Base-by-base conservation (phyloP, 1,284 basidiomycete genomes). In the Somion occarium region DNA sequence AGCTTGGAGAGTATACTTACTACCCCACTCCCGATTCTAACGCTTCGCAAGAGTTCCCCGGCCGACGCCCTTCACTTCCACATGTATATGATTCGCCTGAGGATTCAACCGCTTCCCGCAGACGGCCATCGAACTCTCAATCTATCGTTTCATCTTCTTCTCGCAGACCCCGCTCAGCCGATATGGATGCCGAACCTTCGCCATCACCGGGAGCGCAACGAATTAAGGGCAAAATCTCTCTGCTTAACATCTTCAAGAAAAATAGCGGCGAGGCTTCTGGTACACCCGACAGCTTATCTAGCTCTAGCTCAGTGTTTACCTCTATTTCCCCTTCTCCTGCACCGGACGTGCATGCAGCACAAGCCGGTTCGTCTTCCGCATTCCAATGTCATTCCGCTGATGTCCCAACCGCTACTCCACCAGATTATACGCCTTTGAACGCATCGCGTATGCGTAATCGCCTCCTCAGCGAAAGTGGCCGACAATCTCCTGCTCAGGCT, bases 161-260 rank as follows among this genome's bases (percentile, higher is more conserved):
- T 26, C 74, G 73, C 27, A 65, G 82, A 49, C 81, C 82, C 25
- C 73, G 78, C 37, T 83, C 81, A 20, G 80, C 80, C 18, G 80
- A 80, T 20, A 79, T 69, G 34, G 80, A 74, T 53, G 75, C 75
- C 51, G 79, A 80, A 37, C 53, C 48, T 1, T 53, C 54, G 2
- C 46, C 55, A 2, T 53, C 54, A 3, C 46, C 55, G 3, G 53
- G 52, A 1, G 50, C 53, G 2, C 56, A 57, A 22, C 52, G 56
- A 18, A 44, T 67, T n/a, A 61, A 59, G 49, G 58, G 61, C 51
- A 67, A 67, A 53, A 55, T 64, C 12, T 67, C 65, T 15, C 66
- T 85, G 47, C 65, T 83, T 58, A 78, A 76, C 55, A 68, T 84
- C 25, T 83, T 85, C 69, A 82, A 78, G 71, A 82, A 79, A 64